Evolutionary conservation across 306 rosid species (phyloP), one percentile per base, ranked within the genome.

Genomic region (Citrullus mucosospermus): DNA sequence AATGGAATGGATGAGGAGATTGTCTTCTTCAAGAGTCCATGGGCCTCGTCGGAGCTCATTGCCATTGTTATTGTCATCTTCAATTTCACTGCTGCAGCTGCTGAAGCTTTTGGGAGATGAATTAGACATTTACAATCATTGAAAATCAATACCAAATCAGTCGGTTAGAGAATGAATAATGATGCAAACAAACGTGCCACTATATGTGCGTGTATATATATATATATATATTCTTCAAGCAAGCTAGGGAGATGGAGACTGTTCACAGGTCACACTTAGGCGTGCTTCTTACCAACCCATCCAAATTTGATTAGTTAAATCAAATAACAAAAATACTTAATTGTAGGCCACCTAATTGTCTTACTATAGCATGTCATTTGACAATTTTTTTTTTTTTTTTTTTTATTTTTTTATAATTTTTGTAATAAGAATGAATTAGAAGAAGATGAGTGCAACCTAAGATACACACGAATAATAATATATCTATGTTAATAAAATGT

Each of bases 1-100:
- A 57, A 91, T 87, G 87, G 76, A 87, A 36, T 79, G 80, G 34
- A 62, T 78, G 72, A 91, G 91, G 48, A 91, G 85, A 76, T 76
- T 39, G 77, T 91, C 96, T 83, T 91, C 96, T 67, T 86, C 88
- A 54, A 83, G 78, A 66, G 88, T 91, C 96, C 96, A 91, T 30
- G 90, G 93, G 38, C 96, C 96, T 81, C 90, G 82, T 57, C 92
- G 86, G 28, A 89, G 86, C 71, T 86, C 91, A 77, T 39, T 82
- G 28, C 83, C 83, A 60, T 20, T 43, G 15, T 22, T 20, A 4
- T 9, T 41, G 16, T 68, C 53, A 41, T 68, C 53, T 17, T 68
- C 74, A 8, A 38, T 18, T 69, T 69, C 75, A 9, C 74, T 67
- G 46, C 34, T 67, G 46, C 34, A 69, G 55, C 75, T 69, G 16